A percentile compares a stretch with the other conserved stretches of the same genome.
These are phyloP conservation scores for Venustampulla echinocandica DNA, from an alignment of 495 filamentous ascomycete species.

Conservation along the genomic window DNA sequence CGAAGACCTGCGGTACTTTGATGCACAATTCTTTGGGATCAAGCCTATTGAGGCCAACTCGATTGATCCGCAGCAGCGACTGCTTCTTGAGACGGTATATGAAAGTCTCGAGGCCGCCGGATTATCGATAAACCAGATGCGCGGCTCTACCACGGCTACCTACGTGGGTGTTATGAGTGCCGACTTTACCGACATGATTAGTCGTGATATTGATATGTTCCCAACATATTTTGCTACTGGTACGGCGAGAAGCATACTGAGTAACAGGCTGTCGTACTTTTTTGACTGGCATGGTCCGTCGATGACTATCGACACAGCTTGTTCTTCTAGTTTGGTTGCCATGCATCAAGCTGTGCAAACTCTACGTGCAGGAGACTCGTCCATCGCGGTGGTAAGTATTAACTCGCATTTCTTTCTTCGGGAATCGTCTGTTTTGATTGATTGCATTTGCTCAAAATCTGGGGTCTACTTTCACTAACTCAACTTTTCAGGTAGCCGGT, in stretches of 20 bases:
- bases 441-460: too few relatives aligned
- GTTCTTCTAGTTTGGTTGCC: slow-evolving; percentile 62
- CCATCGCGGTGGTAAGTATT: too few relatives aligned
- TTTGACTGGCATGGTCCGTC: slow-evolving; percentile 49
- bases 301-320: slow-evolving; percentile 80
- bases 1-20: slow-evolving; percentile 46
- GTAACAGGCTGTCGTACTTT: slow-evolving; percentile 55
- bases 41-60: slow-evolving; percentile 45
- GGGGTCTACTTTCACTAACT: too few relatives aligned
- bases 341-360: slow-evolving; percentile 72
- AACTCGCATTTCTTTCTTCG: too few relatives aligned
- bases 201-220: slow-evolving; percentile 24
- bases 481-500: too few relatives aligned
- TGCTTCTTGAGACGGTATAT: slow-evolving; percentile 48
- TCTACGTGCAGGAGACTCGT: slow-evolving; percentile 49
- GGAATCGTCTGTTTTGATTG: too few relatives aligned
- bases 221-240: slow-evolving; percentile 29
- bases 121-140: slow-evolving; percentile 22
- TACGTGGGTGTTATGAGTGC: slow-evolving; percentile 27
- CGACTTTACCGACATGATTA: slow-evolving; percentile 30
- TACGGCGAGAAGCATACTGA: slow-evolving; percentile 44
- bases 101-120: slow-evolving; percentile 50
- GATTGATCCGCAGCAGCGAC: slow-evolving; percentile 51
- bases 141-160: slow-evolving; percentile 24
- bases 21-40: slow-evolving; percentile 53